Conservation (phyloP, 2,329 filamentous ascomycete genomes). For the Bipolaris oryzae region DNA sequence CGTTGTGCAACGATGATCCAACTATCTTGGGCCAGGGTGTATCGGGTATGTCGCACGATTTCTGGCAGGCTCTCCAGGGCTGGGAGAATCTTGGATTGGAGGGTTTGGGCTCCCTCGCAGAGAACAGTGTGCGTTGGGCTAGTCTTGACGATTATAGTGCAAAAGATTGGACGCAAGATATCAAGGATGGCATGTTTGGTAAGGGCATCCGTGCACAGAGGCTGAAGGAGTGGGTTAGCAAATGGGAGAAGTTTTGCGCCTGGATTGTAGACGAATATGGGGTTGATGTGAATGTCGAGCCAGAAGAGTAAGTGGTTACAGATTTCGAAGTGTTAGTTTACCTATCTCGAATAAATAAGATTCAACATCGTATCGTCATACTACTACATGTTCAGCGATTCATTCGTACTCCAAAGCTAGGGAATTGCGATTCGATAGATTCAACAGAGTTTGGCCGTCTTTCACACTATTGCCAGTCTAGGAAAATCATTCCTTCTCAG, state of each 20-base stretch:
- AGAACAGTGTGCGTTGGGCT: conserved; percentile 91
- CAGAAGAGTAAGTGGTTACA: conserved; percentile 42
- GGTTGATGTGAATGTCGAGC: conserved; percentile 55
- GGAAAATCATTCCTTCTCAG: too few species aligned
- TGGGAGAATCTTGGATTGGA: conserved; percentile 91
- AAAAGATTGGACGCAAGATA: conserved; percentile 72
- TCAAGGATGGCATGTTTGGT: conserved; percentile 76
- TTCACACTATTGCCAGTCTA: too few species aligned
- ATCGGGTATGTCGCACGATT: conserved; percentile 86
- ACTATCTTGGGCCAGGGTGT: conserved; percentile 84
- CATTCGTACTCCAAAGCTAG: too few species aligned
- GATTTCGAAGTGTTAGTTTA: too few species aligned
- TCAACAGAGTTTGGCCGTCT: too few species aligned
- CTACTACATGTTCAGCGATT: too few species aligned
- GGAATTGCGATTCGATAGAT: too few species aligned
- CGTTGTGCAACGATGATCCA: conserved; percentile 89
- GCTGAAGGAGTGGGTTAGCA: conserved; percentile 76
- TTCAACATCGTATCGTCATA: too few species aligned
- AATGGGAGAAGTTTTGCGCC: conserved; percentile 89
- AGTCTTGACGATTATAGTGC: conserved; percentile 80
- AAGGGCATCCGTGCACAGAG: conserved; percentile 71
- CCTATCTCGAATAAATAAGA: too few species aligned
- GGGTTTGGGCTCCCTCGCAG: conserved; percentile 82
- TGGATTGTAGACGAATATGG: conserved; percentile 84
- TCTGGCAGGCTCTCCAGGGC: conserved; percentile 90